Base-by-base conservation (phyloP, 148 eudicot genomes). In the Beta vulgaris region DNA sequence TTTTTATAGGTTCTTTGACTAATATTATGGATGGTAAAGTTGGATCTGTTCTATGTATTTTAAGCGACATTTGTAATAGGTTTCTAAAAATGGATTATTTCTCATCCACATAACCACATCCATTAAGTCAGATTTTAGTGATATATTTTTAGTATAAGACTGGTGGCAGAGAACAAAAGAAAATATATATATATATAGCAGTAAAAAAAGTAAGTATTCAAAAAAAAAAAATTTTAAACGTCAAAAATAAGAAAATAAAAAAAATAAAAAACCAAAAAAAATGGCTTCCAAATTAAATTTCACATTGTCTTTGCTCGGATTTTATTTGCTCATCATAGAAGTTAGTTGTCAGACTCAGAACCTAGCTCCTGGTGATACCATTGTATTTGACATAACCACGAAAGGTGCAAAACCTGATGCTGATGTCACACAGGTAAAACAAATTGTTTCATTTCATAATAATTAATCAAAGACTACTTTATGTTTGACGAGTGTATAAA, bases 391-490 rank as follows among this genome's bases (percentile, higher is more conserved):
- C 61, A 80, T 76, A 39, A 63, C 72, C 12, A 54, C 65, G 13
- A 19, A 14, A 5, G 83, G 83, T 28, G 79, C 79, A 4, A 64
- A 42, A 34, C 83, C 79, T 7, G 31, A 64, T 40, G 66, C 68
- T 0, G 83, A 80, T 75, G 83, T 78, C 31, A 76, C 83, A 42
- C 40, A 75, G 79, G 83, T 80, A 79, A 4, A 16, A 2, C 3
- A 16, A 16, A 16, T 14, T 46, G 19, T 0, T n/a, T n/a, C n/a
- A 46, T 16, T 18, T 46, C 51, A 46, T 46, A 4, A n/a, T n/a
- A n/a, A 46, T 46, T 3, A 46, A n/a, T n/a, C 15, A 46, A 46
- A 15, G 51, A 46, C 19, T 46, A 46, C 6, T 46, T 46, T 46
- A 18, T 46, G 9, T 1, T 39, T 5, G 6, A 46, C 21, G 21